These are phyloP conservation scores for Sarocladium oryzae DNA, from an alignment of 2,329 filamentous ascomycete genomes.

Conservation along the genomic window DNA sequence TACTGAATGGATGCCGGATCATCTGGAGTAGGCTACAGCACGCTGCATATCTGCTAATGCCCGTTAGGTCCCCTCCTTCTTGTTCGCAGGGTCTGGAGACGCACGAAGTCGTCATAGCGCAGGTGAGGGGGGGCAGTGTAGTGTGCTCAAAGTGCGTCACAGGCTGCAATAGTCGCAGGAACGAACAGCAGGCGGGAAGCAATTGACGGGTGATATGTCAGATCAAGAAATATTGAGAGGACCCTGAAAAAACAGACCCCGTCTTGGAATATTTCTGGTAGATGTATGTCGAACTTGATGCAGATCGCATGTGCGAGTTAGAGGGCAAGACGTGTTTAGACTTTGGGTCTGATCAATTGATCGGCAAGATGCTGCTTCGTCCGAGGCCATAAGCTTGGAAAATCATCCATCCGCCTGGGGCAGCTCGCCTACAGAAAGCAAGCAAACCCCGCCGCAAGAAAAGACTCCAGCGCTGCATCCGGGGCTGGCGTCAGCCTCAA, in stretches of 20 bases:
- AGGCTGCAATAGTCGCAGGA: background rate
- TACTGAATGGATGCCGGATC: background rate
- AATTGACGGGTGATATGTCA: background rate
- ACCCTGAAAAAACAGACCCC: background rate
- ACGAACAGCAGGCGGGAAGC: background rate
- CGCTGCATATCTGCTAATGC: background rate
- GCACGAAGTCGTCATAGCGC: constrained; percentile 5
- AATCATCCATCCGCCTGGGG: background rate
- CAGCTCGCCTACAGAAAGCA: background rate
- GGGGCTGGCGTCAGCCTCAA: background rate
- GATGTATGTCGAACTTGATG: background rate
- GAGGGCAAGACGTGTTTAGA: background rate
- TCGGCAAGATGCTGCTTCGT: background rate
- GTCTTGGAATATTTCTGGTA: background rate
- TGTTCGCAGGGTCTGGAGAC: background rate
- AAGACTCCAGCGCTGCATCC: background rate
- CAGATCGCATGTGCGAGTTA: background rate
- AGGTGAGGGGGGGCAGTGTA: background rate
- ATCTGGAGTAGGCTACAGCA: background rate
- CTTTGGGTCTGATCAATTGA: background rate
- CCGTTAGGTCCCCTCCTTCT: background rate
- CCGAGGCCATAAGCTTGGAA: background rate
- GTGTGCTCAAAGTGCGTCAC: background rate
- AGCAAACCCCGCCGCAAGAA: no score
- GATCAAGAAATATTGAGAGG: background rate